phyloP scores from a whole-genome alignment of 345 rosid species.

The Gossypium rotundifolium region DNA sequence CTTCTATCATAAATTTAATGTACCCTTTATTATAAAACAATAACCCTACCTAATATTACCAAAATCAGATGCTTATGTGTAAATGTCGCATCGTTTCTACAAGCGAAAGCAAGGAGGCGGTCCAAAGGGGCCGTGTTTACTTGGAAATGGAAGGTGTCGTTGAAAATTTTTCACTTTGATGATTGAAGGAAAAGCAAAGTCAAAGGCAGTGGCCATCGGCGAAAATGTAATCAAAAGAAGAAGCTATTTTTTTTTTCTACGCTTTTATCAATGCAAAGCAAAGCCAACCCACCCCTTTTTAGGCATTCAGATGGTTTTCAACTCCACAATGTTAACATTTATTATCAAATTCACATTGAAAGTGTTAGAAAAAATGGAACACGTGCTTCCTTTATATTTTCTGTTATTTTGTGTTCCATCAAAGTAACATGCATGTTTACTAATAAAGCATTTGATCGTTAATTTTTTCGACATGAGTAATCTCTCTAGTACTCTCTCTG shows the following conservation, averaged over 20 bases:
- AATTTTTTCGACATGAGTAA: too few relatives aligned
- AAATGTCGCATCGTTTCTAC: background rate
- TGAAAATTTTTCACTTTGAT: background rate
- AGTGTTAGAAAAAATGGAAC: too few relatives aligned
- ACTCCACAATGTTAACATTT: background rate
- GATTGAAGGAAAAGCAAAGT: slow-evolving; percentile 21
- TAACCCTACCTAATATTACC: too few relatives aligned
- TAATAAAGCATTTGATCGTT: too few relatives aligned
- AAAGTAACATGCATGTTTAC: background rate
- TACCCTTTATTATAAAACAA: background rate
- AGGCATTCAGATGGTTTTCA: background rate
- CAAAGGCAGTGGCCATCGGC: background rate
- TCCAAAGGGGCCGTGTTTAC: too few relatives aligned
- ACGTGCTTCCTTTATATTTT: too few relatives aligned
- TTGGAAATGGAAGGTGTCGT: background rate
- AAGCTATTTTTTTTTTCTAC: background rate
- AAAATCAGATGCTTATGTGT: too few relatives aligned
- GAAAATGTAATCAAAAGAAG: slow-evolving; percentile 1
- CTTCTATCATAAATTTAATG: background rate
- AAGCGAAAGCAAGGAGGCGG: too few relatives aligned
- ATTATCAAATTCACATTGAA: too few relatives aligned
- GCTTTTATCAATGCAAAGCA: background rate
- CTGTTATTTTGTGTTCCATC: background rate
- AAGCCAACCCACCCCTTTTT: background rate
- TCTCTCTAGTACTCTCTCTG: too few relatives aligned